Conservation (phyloP, 352 stramenopile genomes). For the Globisporangium orthogonon region DNA sequence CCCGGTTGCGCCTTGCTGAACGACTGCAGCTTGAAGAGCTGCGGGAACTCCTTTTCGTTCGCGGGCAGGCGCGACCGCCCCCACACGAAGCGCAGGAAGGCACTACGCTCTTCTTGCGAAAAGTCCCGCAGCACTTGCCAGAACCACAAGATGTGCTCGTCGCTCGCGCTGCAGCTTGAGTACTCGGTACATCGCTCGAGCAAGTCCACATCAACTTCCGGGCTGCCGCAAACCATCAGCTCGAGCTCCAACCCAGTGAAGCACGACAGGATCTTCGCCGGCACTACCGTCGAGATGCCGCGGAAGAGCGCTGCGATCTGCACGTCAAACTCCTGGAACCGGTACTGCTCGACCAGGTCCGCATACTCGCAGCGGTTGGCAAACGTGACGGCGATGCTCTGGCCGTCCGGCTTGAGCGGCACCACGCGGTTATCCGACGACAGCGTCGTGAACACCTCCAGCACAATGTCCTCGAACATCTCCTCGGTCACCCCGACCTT, state of each 20-base stretch:
- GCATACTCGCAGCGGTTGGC: slow-evolving; percentile 70
- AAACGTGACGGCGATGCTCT: slow-evolving; percentile 70
- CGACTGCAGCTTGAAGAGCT: slow-evolving; percentile 90
- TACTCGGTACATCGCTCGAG: slow-evolving; percentile 85
- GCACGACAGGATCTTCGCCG: slow-evolving; percentile 55
- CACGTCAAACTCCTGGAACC: slow-evolving; percentile 71
- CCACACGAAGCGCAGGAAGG: slow-evolving; percentile 91
- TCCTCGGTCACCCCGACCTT: slow-evolving; percentile 67
- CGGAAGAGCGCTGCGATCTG: slow-evolving; percentile 39
- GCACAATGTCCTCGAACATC: slow-evolving; percentile 88
- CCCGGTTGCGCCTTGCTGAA: slow-evolving; percentile 56
- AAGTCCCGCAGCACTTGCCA: slow-evolving; percentile 78
- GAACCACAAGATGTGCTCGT: slow-evolving; percentile 85
- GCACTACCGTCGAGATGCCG: slow-evolving; percentile 75
- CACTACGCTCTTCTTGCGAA: slow-evolving; percentile 75
- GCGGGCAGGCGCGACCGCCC: slow-evolving; percentile 84
- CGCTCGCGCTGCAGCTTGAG: slow-evolving; percentile 57
- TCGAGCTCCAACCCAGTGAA: slow-evolving; percentile 82
- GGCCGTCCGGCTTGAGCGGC: slow-evolving; percentile 62
- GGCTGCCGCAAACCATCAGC: slow-evolving; percentile 77
- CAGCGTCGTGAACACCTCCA: slow-evolving; percentile 88
- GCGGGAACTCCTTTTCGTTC: slow-evolving; percentile 77
- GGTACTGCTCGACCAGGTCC: slow-evolving; percentile 72
- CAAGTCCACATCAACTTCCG: slow-evolving; percentile 78
- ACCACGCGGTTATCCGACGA: slow-evolving; percentile 79